Base-by-base conservation (phyloP, 2,329 filamentous ascomycete genomes). In the Talaromyces sp. region DNA sequence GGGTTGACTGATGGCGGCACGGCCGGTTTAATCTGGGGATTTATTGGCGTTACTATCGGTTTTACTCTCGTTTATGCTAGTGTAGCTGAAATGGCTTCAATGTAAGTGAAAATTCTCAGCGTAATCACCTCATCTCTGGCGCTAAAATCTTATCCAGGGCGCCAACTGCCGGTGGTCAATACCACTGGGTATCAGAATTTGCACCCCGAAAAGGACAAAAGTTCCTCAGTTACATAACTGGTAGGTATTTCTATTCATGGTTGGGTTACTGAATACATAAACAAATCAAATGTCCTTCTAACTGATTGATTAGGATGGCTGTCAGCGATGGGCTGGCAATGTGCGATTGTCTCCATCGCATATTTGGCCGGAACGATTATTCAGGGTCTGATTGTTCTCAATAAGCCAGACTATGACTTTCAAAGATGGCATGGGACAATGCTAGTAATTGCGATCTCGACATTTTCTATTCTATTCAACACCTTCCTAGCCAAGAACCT, bases 381-480 rank as follows among this genome's bases (percentile, higher is more conserved):
- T 3, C 76, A 80, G 59, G 77, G 75, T 0, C 55, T 80, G 4
- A 68, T 77, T 11, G 69, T 75, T 17, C 62, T 80, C 29, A 78
- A 78, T 53, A 62, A 77, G 44, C 66, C 69, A 1, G 62, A 62
- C 2, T 80, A 79, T 54, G 57, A 56, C 11, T 69, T 72, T 1
- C 62, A 77, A 46, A 56, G 68, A 50, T 80, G 75, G 75, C 75
- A 79, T 51, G 73, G 70, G 3, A 78, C 76, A 2, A 64, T 80
- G 49, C 57, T 80, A 9, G 70, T 74, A 17, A 69, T 75, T 54
- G 73, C 69, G 10, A 73, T 76, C 17, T 66, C 69, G 1, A 56
- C 66, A 14, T 70, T 77, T 37, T 71, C 70, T 2, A 71, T 75
- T 20, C 49, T 76, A 7, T 74, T 76, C 62, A 77, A 77, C 56